Conservation (phyloP, 1,284 basidiomycete species). For the Afroboletus lepidellus region DNA sequence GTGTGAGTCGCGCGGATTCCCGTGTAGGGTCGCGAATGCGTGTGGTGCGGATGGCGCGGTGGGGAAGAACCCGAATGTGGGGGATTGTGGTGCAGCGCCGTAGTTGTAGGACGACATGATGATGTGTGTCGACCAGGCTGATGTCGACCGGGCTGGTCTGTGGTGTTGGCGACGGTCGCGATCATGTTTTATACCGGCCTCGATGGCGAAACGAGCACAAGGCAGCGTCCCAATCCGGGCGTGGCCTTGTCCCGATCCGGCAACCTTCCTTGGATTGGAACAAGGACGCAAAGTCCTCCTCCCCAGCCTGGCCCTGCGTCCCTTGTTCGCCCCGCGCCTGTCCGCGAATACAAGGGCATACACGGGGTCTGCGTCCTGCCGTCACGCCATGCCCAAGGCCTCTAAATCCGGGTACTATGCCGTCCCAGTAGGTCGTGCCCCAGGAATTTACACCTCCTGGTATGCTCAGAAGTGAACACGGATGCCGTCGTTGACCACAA, state of each 20-base stretch:
- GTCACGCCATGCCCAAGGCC: conserved; percentile 34
- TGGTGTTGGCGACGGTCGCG: conserved; percentile 1
- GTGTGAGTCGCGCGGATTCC: conserved; percentile 65
- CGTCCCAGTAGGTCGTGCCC: conserved; percentile 34
- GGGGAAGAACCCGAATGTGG: conserved; percentile 63
- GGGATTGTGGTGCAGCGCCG: conserved; percentile 42
- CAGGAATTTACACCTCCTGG: conserved; percentile 44
- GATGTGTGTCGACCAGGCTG: background rate
- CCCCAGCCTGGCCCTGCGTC: background rate
- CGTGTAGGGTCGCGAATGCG: conserved; percentile 61
- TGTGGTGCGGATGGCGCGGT: conserved; percentile 57
- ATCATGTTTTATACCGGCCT: conserved; percentile 26
- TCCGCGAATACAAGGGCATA: background rate
- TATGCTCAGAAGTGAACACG: conserved; percentile 17
- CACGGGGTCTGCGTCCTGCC: background rate
- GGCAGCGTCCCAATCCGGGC: conserved; percentile 22
- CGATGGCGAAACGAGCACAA: conserved; percentile 22
- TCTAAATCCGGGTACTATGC: conserved; percentile 39
- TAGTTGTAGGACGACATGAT: conserved; percentile 48
- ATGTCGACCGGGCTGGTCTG: conserved; percentile 19
- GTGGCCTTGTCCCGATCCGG: conserved; percentile 21
- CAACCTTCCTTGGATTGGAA: conserved; percentile 12
- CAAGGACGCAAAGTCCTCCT: background rate
- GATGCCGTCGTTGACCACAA: conserved; percentile 13
- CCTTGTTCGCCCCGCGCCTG: background rate